Evolutionary conservation across 1,139 yeast genomes (phyloP).

Genomic region (Yamadazyma trypodendri): DNA sequence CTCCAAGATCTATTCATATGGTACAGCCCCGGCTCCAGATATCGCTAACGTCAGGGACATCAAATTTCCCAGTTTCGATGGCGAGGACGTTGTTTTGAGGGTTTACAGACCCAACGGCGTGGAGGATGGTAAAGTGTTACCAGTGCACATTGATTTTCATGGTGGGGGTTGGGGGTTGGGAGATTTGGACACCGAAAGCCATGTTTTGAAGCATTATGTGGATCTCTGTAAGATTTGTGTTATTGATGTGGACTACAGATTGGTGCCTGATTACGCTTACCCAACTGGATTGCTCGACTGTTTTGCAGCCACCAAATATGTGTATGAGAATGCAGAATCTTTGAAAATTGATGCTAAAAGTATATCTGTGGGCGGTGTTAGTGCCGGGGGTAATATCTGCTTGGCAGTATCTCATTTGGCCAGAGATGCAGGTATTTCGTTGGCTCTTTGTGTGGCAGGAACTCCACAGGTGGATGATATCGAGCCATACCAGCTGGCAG

Average conservation of each 20-base stretch:
- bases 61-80: slow-evolving; percentile 33
- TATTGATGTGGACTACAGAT: slow-evolving; percentile 40
- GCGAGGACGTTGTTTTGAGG: slow-evolving; percentile 30
- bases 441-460: slow-evolving; percentile 26
- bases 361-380: slow-evolving; percentile 46
- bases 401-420: slow-evolving; percentile 42
- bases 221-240: slow-evolving; percentile 34
- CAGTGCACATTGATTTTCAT: slow-evolving; percentile 45
- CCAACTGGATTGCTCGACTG: slow-evolving; percentile 49
- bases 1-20: slow-evolving; percentile 37
- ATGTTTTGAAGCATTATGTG: slow-evolving; percentile 44
- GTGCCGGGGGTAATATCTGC: slow-evolving; percentile 49
- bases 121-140: slow-evolving; percentile 39
- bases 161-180: slow-evolving; percentile 57
- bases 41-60: slow-evolving; percentile 29
- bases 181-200: slow-evolving; percentile 42
- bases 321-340: slow-evolving; percentile 16
- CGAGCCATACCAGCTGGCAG: slow-evolving; percentile 29
- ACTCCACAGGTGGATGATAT: slow-evolving; percentile 37
- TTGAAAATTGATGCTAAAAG: slow-evolving; percentile 30
- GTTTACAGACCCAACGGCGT: slow-evolving; percentile 37
- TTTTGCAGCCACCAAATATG: slow-evolving; percentile 28
- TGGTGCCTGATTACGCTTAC: slow-evolving; percentile 50
- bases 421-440: slow-evolving; percentile 14
- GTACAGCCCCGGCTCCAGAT: slow-evolving; percentile 33